These are phyloP conservation scores for Turnera subulata DNA, from an alignment of 345 rosid species.

Conservation along the genomic window DNA sequence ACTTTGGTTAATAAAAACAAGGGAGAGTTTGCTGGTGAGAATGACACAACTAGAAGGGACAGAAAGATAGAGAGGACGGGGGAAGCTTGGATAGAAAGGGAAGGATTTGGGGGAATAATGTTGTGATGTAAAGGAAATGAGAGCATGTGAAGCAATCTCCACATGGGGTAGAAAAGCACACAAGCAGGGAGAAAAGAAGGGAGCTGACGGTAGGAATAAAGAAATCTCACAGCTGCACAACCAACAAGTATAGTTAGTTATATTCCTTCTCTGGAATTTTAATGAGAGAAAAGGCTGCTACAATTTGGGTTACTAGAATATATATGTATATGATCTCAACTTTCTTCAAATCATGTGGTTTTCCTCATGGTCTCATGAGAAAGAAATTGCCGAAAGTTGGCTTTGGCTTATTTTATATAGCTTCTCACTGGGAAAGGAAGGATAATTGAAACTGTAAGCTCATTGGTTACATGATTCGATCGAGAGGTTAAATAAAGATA, in stretches of 20 bases:
- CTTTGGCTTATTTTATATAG: neutral
- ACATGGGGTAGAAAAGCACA: conserved; percentile 12
- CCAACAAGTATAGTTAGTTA: no score
- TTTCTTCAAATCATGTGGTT: conserved; percentile 12
- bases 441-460: no score
- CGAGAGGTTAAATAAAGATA: neutral
- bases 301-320: neutral
- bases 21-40: neutral
- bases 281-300: neutral
- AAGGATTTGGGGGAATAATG: conserved; percentile 8
- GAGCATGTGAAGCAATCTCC: conserved; percentile 19
- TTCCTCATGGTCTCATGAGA: neutral
- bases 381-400: conserved; percentile 11
- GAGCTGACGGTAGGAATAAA: neutral
- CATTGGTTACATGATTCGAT: neutral
- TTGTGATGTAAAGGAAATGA: conserved; percentile 18
- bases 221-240: conserved; percentile 4
- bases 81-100: conserved; percentile 14
- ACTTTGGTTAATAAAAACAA: conserved; percentile 11
- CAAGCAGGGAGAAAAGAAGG: neutral
- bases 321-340: neutral
- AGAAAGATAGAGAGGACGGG: conserved; percentile 15
- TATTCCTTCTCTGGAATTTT: neutral
- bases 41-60: conserved; percentile 24
- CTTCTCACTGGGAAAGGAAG: neutral